A percentile compares a stretch with the other conserved stretches of the same genome.
These are phyloP conservation scores for Cryomyces minteri DNA, from an alignment of 495 filamentous ascomycete species.

Conservation along the genomic window DNA sequence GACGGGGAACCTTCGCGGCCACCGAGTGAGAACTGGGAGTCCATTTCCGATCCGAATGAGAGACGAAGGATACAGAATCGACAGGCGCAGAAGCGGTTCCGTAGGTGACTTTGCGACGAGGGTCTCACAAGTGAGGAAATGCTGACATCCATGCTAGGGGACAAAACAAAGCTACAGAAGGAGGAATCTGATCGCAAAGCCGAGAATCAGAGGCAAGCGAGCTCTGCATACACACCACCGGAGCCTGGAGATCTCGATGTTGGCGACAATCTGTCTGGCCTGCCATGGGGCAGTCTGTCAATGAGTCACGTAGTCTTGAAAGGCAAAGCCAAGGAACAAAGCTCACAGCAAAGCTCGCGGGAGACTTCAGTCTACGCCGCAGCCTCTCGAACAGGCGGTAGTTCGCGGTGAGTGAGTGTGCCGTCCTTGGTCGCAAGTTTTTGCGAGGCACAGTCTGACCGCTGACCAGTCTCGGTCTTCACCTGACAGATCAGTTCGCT, in stretches of 20 bases:
- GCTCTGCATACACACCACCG: constrained; percentile 34
- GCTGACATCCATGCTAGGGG: constrained; percentile 21
- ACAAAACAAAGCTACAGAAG: constrained; percentile 37
- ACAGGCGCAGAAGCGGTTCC: constrained; percentile 22
- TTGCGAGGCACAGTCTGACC: not conserved
- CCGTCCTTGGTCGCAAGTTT: not conserved
- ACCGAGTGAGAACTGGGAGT: constrained; percentile 16
- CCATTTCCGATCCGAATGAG: constrained; percentile 18
- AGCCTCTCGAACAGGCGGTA: constrained; percentile 15
- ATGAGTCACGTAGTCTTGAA: constrained; percentile 33
- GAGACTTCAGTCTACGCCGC: constrained; percentile 17
- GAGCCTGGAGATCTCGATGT: constrained; percentile 29
- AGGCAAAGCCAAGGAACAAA: constrained; percentile 28
- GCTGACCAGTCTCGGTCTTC: constrained; percentile 13
- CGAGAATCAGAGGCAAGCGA: constrained; percentile 35
- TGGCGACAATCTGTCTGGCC: constrained; percentile 32
- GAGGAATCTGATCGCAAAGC: constrained; percentile 37
- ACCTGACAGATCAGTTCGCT: constrained; percentile 19
- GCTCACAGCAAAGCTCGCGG: constrained; percentile 11
- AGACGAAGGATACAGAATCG: constrained; percentile 24
- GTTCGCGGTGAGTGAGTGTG: constrained; percentile 15
- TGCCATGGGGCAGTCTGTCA: constrained; percentile 45
- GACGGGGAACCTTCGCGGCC: not conserved
- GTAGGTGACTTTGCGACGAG: constrained; percentile 8
- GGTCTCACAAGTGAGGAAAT: not conserved